A percentile compares a stretch with the other conserved stretches of the same genome.
Conservation (phyloP, 2,329 filamentous ascomycete species). For the Alternaria ethzedia region DNA sequence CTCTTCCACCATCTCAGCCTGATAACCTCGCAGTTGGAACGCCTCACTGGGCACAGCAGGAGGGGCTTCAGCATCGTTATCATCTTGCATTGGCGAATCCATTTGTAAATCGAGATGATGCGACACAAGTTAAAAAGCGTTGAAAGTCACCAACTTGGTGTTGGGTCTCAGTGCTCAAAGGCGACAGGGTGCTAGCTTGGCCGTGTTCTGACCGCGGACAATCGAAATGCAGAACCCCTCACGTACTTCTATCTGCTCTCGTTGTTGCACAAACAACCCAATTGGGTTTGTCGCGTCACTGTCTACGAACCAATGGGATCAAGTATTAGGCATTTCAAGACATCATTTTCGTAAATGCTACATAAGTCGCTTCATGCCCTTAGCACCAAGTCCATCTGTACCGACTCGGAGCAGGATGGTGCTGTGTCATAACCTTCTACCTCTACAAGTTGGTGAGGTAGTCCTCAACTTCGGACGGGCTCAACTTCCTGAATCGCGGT, state of each 20-base stretch:
- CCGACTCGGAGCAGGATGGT: not conserved
- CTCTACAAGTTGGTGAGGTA: slow-evolving; percentile 95
- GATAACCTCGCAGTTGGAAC: slow-evolving; percentile 52
- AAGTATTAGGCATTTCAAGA: slow-evolving; percentile 4
- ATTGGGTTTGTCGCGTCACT: not conserved
- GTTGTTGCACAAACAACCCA: not conserved
- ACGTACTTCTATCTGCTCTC: not conserved
- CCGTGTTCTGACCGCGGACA: not conserved
- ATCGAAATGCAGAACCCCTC: not conserved
- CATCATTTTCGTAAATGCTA: slow-evolving; percentile 36
- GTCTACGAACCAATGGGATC: not conserved
- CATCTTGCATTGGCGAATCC: slow-evolving; percentile 1
- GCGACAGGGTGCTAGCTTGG: not conserved
- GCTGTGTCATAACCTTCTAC: slow-evolving; percentile 57
- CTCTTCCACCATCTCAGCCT: slow-evolving; percentile 57
- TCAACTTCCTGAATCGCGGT: slow-evolving; percentile 91
- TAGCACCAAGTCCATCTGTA: not conserved
- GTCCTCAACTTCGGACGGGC: slow-evolving; percentile 97
- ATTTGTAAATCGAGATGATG: not conserved
- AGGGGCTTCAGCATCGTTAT: slow-evolving; percentile 6
- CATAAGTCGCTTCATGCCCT: slow-evolving; percentile 25
- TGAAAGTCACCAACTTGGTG: not conserved
- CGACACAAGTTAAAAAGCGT: not conserved
- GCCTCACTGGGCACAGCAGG: slow-evolving; percentile 9
- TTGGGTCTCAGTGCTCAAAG: not conserved